Percentiles rank a stretch among this genome's conserved stretches.
phyloP scores from a whole-genome alignment of 148 eudicot genomes.

The Heliosperma pusillum region DNA sequence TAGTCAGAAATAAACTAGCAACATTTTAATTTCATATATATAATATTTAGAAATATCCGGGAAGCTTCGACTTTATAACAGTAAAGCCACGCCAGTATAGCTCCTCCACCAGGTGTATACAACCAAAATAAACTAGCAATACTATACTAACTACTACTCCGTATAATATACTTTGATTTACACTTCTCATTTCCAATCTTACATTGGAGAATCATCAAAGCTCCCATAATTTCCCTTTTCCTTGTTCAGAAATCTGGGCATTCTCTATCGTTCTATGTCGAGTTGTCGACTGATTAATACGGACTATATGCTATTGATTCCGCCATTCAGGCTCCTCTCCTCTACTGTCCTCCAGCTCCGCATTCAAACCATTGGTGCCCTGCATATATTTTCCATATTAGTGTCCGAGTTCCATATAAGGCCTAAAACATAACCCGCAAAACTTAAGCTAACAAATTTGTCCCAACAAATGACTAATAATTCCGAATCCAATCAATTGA shows the following conservation, averaged over 20 bases:
- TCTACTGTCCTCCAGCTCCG: background rate
- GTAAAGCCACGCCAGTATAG: too few species aligned
- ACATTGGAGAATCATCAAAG: background rate
- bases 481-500: too few species aligned
- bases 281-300: too few species aligned
- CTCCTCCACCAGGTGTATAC: background rate
- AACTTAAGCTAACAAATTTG: too few species aligned
- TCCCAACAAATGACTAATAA: too few species aligned
- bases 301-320: background rate
- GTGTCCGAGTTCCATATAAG: background rate
- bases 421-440: too few species aligned
- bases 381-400: background rate
- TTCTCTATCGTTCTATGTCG: background rate
- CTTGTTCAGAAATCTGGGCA: too few species aligned
- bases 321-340: background rate
- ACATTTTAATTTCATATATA: too few species aligned
- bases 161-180: background rate
- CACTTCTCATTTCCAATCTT: background rate
- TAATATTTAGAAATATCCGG: background rate
- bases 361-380: background rate
- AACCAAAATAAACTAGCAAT: background rate
- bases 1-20: too few species aligned
- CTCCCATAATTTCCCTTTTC: background rate
- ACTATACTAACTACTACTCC: too few species aligned
- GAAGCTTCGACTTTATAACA: background rate